Evolutionary conservation across 371 early-diverging fungal genomes (phyloP), one percentile per base, ranked within the genome.

Genomic region (Mortierella sp.): DNA sequence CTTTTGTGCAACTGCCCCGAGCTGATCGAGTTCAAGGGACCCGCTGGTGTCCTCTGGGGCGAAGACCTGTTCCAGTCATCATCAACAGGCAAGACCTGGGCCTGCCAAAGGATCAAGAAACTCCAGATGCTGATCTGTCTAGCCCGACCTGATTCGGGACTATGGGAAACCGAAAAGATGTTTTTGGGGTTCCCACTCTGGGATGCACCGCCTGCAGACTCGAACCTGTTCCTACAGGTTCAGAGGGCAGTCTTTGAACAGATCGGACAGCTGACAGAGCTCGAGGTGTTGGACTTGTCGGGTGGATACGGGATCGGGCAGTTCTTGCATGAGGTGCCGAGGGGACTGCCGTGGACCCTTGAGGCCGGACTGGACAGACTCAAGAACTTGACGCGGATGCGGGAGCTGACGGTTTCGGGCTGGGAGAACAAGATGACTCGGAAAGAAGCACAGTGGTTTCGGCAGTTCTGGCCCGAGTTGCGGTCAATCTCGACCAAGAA

Each of bases 141-240:
- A 29, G 78, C 78, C 9, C 48, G 78, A 41, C 78, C 78, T 4
- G 78, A 77, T 65, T 77, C 78, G 22, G 78, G 50, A 13, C 43
- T 68, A 24, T 77, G 78, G 78, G 78, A 77, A 19, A 37, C 61
- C 2, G 61, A 61, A 9, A 31, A 31, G 9, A 31, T 61, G 34
- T 22, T 61, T 8, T 61, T 61, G 9, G 61, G 61, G 1, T 61
- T 61, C 34, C 34, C 34, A 0, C 61, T 61, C 19, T 61, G 61
- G 61, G 61, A 61, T 22, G 43, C 69, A 16, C 16, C 44, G 40
- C 43, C 34, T 44, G n/a, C 48, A n/a, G 61, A 61, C 37, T 61
- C 61, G 68, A 52, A n/a, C 65, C 53, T 19, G 41, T 73, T 77
- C 52, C 73, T 66, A 11, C 29, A 26, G 22, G 44, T 74, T 11